A percentile compares a stretch with the other conserved stretches of the same genome.
Conservation (phyloP, 257 asterid genomes). For the Agastache rugosa region DNA sequence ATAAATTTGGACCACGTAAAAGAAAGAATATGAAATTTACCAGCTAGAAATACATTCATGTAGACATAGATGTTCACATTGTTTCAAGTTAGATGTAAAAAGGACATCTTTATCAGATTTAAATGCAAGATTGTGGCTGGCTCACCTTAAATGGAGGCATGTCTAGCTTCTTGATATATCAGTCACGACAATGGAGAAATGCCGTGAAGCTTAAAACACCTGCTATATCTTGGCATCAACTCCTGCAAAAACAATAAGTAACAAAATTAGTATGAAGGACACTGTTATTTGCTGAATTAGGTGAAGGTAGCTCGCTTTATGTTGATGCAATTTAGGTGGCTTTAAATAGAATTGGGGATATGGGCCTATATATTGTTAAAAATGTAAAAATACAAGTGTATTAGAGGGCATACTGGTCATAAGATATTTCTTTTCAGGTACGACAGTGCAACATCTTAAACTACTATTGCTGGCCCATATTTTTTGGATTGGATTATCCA, state of each 20-base stretch:
- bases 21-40: neutral
- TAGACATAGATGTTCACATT: neutral
- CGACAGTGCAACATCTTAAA: neutral
- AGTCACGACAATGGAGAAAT: neutral
- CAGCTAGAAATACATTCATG: slow-evolving; percentile 5
- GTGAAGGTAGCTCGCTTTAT: slow-evolving; percentile 12
- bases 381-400: slow-evolving; percentile 8
- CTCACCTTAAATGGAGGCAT: slow-evolving; percentile 15
- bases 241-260: slow-evolving; percentile 9
- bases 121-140: slow-evolving; percentile 12
- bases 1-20: neutral
- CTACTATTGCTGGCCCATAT: neutral
- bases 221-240: slow-evolving; percentile 14
- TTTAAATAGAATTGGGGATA: slow-evolving; percentile 15
- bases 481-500: slow-evolving; percentile 11
- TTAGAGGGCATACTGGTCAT: slow-evolving; percentile 11
- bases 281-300: neutral
- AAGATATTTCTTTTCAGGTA: slow-evolving; percentile 2
- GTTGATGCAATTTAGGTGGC: neutral
- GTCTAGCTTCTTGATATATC: neutral
- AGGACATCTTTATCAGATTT: neutral
- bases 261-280: neutral
- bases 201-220: neutral
- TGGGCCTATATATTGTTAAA: slow-evolving; percentile 10
- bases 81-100: neutral